Conservation (phyloP, 176 grass and related monocot species). For the Aegilops tauschii region DNA sequence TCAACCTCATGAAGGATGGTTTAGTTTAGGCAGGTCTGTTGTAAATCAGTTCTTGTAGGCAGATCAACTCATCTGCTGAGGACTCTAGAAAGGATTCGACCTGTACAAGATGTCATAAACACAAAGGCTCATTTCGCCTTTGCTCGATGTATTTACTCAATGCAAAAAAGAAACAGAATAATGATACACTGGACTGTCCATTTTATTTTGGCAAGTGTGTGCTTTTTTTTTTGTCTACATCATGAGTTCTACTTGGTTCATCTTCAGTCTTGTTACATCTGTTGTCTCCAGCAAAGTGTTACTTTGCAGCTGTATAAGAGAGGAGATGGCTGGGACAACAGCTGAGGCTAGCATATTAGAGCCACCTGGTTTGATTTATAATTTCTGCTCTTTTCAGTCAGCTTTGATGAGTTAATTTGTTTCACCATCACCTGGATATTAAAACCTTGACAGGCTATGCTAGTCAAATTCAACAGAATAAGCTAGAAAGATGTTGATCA, state of each 20-base stretch:
- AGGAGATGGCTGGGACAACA: neutral
- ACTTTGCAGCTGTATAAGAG: neutral
- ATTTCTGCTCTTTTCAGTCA: neutral
- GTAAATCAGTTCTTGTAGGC: conserved; percentile 16
- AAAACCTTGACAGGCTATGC: neutral
- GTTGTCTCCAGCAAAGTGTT: neutral
- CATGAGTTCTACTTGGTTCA: neutral
- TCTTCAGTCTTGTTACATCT: neutral
- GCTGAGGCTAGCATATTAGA: neutral
- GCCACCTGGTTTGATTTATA: neutral
- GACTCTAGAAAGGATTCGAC: conserved; percentile 1
- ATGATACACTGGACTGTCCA: neutral
- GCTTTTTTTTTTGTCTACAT: neutral
- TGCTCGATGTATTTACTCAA: conserved; percentile 36
- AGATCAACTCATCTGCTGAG: conserved; percentile 35
- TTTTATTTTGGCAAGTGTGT: neutral
- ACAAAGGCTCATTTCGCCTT: neutral
- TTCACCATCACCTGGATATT: neutral
- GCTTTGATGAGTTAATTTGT: neutral
- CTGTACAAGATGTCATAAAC: conserved; percentile 31
- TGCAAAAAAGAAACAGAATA: conserved; percentile 20
- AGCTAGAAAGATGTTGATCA: too few relatives aligned
- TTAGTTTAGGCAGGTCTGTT: conserved; percentile 17
- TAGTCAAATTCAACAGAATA: too few relatives aligned
- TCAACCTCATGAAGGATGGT: neutral